Percentiles rank a stretch among this genome's conserved stretches.
phyloP scores from a whole-genome alignment of 495 filamentous ascomycete species.

The Aspergillus heteromorphus region DNA sequence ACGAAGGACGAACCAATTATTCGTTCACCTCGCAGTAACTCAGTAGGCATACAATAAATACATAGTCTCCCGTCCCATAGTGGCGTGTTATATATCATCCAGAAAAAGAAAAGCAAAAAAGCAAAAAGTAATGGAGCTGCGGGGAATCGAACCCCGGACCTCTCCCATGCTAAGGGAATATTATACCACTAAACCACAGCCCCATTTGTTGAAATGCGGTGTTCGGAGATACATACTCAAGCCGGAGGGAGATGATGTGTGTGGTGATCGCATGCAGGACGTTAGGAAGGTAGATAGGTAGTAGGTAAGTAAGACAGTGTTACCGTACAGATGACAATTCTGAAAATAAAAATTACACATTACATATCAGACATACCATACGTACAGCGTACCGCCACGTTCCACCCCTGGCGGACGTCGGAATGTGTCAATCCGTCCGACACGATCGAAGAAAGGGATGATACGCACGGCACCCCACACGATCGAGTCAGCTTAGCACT shows the following conservation, averaged over 20 bases:
- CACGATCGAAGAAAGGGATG: background rate
- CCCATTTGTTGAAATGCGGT: conserved; percentile 12
- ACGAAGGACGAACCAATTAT: too few species aligned
- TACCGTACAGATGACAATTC: background rate
- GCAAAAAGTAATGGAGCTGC: conserved; percentile 24
- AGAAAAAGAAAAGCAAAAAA: too few species aligned
- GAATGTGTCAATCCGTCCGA: background rate
- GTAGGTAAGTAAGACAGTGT: background rate
- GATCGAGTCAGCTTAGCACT: background rate
- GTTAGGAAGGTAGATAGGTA: too few species aligned
- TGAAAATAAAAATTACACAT: too few species aligned
- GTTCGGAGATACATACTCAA: too few species aligned
- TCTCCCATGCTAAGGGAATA: conserved; percentile 40
- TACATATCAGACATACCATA: too few species aligned
- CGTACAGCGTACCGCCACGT: background rate
- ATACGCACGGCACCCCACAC: background rate
- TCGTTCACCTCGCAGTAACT: too few species aligned
- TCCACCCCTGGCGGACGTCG: background rate
- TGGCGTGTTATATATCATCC: too few species aligned
- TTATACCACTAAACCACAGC: conserved; percentile 34
- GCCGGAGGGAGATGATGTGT: too few species aligned
- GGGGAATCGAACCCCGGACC: conserved; percentile 52
- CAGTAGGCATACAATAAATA: too few species aligned
- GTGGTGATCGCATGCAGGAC: background rate
- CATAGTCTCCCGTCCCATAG: too few species aligned